Conservation (phyloP, 108 stramenopile genomes). For the Cyclotella atomus region DNA sequence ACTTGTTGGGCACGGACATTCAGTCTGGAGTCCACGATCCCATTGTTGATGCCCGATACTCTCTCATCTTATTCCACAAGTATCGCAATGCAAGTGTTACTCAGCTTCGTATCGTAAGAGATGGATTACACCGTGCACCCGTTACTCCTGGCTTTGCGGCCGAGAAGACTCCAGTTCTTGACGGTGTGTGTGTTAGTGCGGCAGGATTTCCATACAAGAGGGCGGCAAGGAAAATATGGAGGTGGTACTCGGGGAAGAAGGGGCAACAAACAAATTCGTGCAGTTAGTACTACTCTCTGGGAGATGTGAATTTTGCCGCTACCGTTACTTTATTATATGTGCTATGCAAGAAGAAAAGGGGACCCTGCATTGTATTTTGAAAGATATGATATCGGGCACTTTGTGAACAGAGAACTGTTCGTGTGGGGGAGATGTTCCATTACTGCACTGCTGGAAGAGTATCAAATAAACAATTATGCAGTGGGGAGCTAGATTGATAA, state of each 20-base stretch:
- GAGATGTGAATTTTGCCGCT: neutral
- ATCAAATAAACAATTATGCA: neutral
- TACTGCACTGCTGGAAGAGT: neutral
- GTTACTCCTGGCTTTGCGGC: conserved; percentile 44
- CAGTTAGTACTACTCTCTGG: neutral
- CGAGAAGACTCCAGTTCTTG: conserved; percentile 43
- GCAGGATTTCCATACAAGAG: conserved; percentile 39
- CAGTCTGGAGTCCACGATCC: conserved; percentile 86
- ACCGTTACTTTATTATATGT: neutral
- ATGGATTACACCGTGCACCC: conserved; percentile 51
- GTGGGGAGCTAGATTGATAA: neutral
- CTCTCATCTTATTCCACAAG: conserved; percentile 52
- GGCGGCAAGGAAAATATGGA: conserved; percentile 54
- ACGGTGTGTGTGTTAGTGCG: conserved; percentile 51
- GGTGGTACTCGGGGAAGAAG: conserved; percentile 41
- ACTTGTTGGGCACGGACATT: conserved; percentile 49
- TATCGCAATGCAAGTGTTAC: conserved; percentile 47
- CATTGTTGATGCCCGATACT: conserved; percentile 50
- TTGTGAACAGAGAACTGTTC: neutral
- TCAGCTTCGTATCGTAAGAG: conserved; percentile 49
- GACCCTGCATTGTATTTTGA: neutral
- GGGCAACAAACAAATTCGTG: neutral
- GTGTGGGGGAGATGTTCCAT: neutral
- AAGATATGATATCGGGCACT: neutral
- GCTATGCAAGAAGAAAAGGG: neutral